Base-by-base conservation (phyloP, 768 basidiomycete species). In the Roridomyces roridus region DNA sequence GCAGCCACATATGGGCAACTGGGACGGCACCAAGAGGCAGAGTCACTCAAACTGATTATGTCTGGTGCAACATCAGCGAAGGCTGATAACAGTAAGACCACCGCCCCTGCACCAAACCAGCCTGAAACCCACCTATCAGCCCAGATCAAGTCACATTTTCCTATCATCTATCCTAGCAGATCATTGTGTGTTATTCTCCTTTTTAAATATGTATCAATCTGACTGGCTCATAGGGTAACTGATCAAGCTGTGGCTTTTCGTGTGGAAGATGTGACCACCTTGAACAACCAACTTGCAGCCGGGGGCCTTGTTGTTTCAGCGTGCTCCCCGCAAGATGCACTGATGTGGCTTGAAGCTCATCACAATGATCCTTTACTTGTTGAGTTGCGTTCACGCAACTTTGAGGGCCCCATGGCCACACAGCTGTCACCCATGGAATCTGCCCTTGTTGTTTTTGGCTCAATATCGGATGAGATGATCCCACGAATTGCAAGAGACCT, bases 381-480 rank as follows among this genome's bases (percentile, higher is more conserved):
- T 5, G 11, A 23, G 4, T 14, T 54, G 7, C 35, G 52, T 0
- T 12, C 25, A 2, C 26, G 52, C 18, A 29, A 31, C 37, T 46
- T 54, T 18, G 17, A 29, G 4, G 52, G 52, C 1, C 52, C 52
- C 6, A 21, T 54, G 8, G 52, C 52, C 6, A n/a, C 40, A 9
- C 35, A 25, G 18, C 12, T 54, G 10, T 46, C 52, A 15, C 35
- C 52, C 6, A 20, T 20, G 2, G 44, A 46, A 34, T 40, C 36
- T 7, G 52, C 52, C 4, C 44, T 54, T 4, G 52, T 26, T 4
- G 31, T 54, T 15, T 54, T 54, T 11, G 52, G 52, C 20, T 37
- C 51, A 0, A 39, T 53, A 8, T 21, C 44, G 6, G 43, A 46
- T 24, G 31, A 17, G 7, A 31, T 44, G 3, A 14, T 45, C 18